These are phyloP conservation scores for Ocimum tenuiflorum DNA, from an alignment of 257 asterid species.

Conservation along the genomic window DNA sequence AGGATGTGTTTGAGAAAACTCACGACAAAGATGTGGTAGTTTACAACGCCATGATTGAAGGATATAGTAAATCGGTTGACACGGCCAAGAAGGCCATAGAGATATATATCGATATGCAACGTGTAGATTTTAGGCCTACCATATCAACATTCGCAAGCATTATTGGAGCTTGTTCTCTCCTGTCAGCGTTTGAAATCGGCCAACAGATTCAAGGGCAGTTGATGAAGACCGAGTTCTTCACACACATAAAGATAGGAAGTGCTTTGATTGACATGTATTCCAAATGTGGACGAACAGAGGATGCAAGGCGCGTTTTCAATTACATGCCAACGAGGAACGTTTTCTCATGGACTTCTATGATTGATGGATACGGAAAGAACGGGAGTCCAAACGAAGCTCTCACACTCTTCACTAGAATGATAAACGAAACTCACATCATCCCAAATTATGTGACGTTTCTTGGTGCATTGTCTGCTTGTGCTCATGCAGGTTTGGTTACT, in stretches of 20 bases:
- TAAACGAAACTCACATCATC: slow-evolving; percentile 15
- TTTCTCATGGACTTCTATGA: slow-evolving; percentile 90
- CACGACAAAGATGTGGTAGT: slow-evolving; percentile 65
- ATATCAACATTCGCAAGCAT: slow-evolving; percentile 71
- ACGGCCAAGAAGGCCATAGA: slow-evolving; percentile 61
- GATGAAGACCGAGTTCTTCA: slow-evolving; percentile 42
- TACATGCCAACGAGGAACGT: slow-evolving; percentile 65
- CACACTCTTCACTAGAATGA: slow-evolving; percentile 51
- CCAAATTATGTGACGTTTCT: slow-evolving; percentile 83
- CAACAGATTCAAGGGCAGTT: slow-evolving; percentile 72
- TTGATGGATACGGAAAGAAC: slow-evolving; percentile 88
- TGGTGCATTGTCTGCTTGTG: slow-evolving; percentile 74
- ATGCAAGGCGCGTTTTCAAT: slow-evolving; percentile 58
- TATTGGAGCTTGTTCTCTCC: slow-evolving; percentile 80
- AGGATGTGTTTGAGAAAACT: slow-evolving; percentile 56
- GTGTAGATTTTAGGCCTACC: slow-evolving; percentile 45
- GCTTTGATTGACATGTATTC: slow-evolving; percentile 86
- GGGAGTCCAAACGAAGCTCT: slow-evolving; percentile 67
- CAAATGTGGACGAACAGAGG: slow-evolving; percentile 71
- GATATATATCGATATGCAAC: slow-evolving; percentile 57
- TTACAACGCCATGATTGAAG: slow-evolving; percentile 97
- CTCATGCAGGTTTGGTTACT: slow-evolving; percentile 68
- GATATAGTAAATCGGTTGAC: slow-evolving; percentile 63
- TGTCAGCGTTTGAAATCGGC: slow-evolving; percentile 59
- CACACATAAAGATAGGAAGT: slow-evolving; percentile 62